Base-by-base conservation (phyloP, 768 basidiomycete genomes). In the Amanita molliuscula region DNA sequence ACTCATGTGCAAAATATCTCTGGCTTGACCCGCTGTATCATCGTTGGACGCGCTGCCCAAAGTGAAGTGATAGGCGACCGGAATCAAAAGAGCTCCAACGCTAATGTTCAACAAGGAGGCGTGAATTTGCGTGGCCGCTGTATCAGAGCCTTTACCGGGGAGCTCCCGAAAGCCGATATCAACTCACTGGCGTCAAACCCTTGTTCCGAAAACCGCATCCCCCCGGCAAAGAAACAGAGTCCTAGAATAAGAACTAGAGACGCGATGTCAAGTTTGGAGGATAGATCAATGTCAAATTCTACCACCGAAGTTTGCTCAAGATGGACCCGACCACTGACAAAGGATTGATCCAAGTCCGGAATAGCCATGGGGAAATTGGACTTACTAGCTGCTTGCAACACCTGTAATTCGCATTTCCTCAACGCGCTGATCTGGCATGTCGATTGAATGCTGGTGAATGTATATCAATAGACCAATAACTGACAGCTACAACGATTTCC, bases 141-240 rank as follows among this genome's bases (percentile, higher is more conserved):
- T 3, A 38, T 36, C 6, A 34, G 44, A 13, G 26, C 45, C 29
- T 31, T 33, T 2, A 21, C 13, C 21, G 29, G 25, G n/a, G 3
- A 44, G 9, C 6, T 13, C 20, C 4, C 18, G 31, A 0, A 53
- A 7, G 2, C 47, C 43, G 2, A 31, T 18, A 11, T 7, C 10
- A 25, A 40, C 80, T 48, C 57, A 88, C 87, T 81, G 3, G 72
- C 62, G 53, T 86, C 81, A 53, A 88, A 88, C 1, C 77, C 83
- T 62, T 90, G 88, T 59, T 90, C 85, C 2, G 83, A 79, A 55
- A 82, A 90, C 11, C 77, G 74, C 54, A 81, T 58, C 0, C 88
- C 88, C 11, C 88, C 88, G 0, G 87, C 88, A 54, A 91, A 84
- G 65, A 90, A 88, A 56, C 86, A 88, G 64, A 91, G 78, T 15